These are phyloP conservation scores for Hypoxylon lenormandii DNA, from an alignment of 495 filamentous ascomycete species.

Conservation along the genomic window DNA sequence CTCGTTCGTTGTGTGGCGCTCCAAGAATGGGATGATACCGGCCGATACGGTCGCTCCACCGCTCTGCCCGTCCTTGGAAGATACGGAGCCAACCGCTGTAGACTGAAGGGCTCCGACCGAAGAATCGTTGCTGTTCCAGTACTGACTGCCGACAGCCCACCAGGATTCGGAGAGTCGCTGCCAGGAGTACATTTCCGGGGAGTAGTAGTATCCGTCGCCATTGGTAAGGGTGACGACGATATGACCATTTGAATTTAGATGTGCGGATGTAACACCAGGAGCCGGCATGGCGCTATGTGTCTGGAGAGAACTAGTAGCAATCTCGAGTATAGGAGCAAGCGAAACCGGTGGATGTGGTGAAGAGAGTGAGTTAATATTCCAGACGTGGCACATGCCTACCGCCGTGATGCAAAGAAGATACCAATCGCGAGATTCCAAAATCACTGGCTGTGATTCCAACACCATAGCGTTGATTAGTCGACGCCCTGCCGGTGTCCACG, in stretches of 20 bases:
- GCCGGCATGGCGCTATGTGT: conserved; percentile 75
- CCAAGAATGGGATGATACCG: conserved; percentile 90
- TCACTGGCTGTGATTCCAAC: conserved; percentile 91
- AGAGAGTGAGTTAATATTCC: conserved; percentile 87
- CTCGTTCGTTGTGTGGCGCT: conserved; percentile 93
- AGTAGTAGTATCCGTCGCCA: conserved; percentile 92
- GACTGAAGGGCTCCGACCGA: conserved; percentile 81
- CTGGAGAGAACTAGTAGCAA: conserved; percentile 73
- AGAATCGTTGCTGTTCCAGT: conserved; percentile 95
- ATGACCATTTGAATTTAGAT: conserved; percentile 85
- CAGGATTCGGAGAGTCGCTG: conserved; percentile 92
- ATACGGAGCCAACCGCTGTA: conserved; percentile 67
- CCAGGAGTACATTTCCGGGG: conserved; percentile 85
- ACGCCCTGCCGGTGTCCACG: conserved; percentile 95
- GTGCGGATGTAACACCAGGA: conserved; percentile 86
- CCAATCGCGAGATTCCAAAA: conserved; percentile 87
- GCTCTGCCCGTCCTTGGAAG: conserved; percentile 51
- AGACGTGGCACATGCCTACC: conserved; percentile 89
- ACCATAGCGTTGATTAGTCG: conserved; percentile 84
- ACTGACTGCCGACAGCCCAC: conserved; percentile 98
- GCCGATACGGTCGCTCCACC: conserved; percentile 78
- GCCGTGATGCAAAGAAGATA: conserved; percentile 91
- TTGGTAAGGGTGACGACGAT: conserved; percentile 88
- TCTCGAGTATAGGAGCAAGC: conserved; percentile 87
- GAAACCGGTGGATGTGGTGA: conserved; percentile 91